phyloP scores from a whole-genome alignment of 768 basidiomycete genomes.

The Chalciporus chontae region DNA sequence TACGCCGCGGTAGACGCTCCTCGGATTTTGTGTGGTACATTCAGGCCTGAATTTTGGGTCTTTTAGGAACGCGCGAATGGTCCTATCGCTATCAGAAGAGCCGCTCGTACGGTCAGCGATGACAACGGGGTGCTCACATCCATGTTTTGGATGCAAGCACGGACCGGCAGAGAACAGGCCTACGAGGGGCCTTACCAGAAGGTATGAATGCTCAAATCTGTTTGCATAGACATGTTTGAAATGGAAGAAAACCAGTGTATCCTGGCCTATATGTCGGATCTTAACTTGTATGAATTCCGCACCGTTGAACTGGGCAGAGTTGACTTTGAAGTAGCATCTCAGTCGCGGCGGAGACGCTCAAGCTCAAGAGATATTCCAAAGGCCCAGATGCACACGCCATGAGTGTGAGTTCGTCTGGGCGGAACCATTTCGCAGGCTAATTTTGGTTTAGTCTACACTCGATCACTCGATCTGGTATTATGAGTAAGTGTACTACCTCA shows the following conservation, averaged over 20 bases:
- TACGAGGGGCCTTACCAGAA: slow-evolving; percentile 77
- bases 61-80: slow-evolving; percentile 61
- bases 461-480: slow-evolving; percentile 84
- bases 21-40: too few species aligned
- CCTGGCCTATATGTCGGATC: slow-evolving; percentile 73
- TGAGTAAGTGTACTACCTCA: slow-evolving; percentile 41
- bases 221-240: slow-evolving; percentile 3
- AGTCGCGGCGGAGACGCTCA: slow-evolving; percentile 50
- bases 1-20: slow-evolving; percentile 22
- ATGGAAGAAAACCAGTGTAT: slow-evolving; percentile 53
- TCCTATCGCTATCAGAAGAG: slow-evolving; percentile 64
- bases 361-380: slow-evolving; percentile 45
- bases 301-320: neutral
- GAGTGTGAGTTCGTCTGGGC: slow-evolving; percentile 45
- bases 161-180: slow-evolving; percentile 48
- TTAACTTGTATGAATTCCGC: slow-evolving; percentile 58
- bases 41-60: slow-evolving; percentile 19
- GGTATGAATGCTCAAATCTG: slow-evolving; percentile 32
- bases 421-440: slow-evolving; percentile 6
- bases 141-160: slow-evolving; percentile 82
- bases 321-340: slow-evolving; percentile 44
- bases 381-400: slow-evolving; percentile 55
- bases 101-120: slow-evolving; percentile 38
- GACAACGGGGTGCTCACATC: slow-evolving; percentile 47
- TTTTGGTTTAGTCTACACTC: slow-evolving; percentile 45